These are phyloP conservation scores for Euphorbia peplus DNA, from an alignment of 345 rosid genomes.

Conservation along the genomic window DNA sequence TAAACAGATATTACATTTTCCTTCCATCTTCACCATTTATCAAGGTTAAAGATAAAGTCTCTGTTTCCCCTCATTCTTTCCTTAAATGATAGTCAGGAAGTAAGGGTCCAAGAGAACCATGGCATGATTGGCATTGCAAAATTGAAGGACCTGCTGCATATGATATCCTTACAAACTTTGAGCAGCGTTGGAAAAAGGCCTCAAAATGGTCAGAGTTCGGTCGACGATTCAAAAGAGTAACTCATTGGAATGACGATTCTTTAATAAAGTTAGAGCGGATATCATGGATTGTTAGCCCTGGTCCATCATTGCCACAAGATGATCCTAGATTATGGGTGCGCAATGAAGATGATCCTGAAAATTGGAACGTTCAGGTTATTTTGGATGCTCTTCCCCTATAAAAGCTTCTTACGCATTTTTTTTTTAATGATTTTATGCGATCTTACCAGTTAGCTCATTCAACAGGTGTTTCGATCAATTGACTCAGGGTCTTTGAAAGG, in stretches of 20 bases:
- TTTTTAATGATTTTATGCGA: not conserved
- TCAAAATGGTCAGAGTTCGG: slow-evolving; percentile 68
- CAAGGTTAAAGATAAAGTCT: not conserved
- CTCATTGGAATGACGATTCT: slow-evolving; percentile 79
- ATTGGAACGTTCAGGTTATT: slow-evolving; percentile 79
- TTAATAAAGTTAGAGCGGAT: slow-evolving; percentile 76
- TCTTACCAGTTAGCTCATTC: slow-evolving; percentile 7
- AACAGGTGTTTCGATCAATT: slow-evolving; percentile 72
- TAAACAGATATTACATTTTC: not conserved
- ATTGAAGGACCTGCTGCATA: slow-evolving; percentile 96
- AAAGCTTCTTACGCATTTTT: not conserved
- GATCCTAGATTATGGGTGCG: slow-evolving; percentile 56
- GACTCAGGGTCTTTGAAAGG: slow-evolving; percentile 91
- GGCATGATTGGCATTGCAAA: slow-evolving; percentile 91
- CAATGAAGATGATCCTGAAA: slow-evolving; percentile 52
- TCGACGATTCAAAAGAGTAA: slow-evolving; percentile 51
- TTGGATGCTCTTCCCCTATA: not conserved
- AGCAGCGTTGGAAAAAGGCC: slow-evolving; percentile 92
- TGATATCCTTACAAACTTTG: slow-evolving; percentile 78
- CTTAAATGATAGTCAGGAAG: slow-evolving; percentile 47
- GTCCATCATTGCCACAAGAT: slow-evolving; percentile 31
- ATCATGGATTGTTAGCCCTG: slow-evolving; percentile 83
- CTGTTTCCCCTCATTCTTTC: slow-evolving; percentile 3
- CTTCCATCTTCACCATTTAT: not conserved
- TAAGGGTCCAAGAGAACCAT: slow-evolving; percentile 77